Conservation (phyloP, 2,329 filamentous ascomycete genomes). For the Colletotrichum horii region DNA sequence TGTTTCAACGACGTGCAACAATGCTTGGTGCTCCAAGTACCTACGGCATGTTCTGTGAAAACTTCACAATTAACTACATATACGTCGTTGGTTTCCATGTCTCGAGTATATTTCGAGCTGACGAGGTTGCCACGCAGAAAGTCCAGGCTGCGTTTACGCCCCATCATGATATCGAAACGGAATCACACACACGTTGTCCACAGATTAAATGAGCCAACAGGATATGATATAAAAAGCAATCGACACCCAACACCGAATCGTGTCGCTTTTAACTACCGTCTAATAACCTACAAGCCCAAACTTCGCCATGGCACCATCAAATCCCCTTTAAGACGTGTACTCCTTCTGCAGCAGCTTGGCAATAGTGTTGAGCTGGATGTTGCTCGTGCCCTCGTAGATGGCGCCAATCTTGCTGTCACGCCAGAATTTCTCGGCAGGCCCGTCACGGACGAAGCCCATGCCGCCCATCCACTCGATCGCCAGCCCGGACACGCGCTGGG, state of each 20-base stretch:
- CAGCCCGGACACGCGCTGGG: slow-evolving; percentile 80
- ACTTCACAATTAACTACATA: too few relatives aligned
- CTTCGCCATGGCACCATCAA: neutral
- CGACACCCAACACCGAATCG: slow-evolving; percentile 7
- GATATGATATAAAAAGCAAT: neutral
- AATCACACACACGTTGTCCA: neutral
- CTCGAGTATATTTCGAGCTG: too few relatives aligned
- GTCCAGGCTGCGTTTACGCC: accelerated
- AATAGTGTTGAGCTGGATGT: slow-evolving; percentile 73
- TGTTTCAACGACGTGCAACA: too few relatives aligned
- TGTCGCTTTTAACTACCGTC: slow-evolving; percentile 20
- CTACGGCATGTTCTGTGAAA: too few relatives aligned
- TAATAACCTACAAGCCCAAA: slow-evolving; percentile 10
- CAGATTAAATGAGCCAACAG: neutral
- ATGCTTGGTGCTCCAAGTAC: too few relatives aligned
- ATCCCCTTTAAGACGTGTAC: slow-evolving; percentile 48
- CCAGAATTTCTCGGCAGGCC: slow-evolving; percentile 97
- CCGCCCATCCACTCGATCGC: slow-evolving; percentile 99
- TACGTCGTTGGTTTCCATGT: too few relatives aligned
- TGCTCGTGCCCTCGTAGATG: slow-evolving; percentile 93
- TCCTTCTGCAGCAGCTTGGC: slow-evolving; percentile 68
- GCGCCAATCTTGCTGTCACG: slow-evolving; percentile 98
- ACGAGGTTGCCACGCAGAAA: too few relatives aligned
- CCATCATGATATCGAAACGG: neutral
- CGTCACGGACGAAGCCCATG: slow-evolving; percentile 98